These are phyloP conservation scores for Pascua sp. DNA, from an alignment of 1,284 basidiomycete species.

Conservation along the genomic window DNA sequence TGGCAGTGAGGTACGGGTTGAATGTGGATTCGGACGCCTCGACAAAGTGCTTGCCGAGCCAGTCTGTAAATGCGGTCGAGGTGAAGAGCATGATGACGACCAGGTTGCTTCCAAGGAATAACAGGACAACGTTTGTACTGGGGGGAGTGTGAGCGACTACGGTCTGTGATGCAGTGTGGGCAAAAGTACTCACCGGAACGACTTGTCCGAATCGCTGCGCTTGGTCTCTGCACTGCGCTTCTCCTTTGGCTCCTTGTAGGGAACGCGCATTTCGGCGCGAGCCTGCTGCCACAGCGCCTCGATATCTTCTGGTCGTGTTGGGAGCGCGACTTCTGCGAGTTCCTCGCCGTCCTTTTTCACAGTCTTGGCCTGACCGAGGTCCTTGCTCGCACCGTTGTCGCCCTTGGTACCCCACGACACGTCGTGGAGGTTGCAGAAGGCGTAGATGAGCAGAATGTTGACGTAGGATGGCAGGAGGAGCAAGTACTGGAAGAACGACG, in stretches of 20 bases:
- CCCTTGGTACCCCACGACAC: conserved; percentile 88
- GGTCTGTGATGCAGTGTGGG: no score
- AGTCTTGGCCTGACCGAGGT: conserved; percentile 83
- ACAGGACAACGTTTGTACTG: conserved; percentile 72
- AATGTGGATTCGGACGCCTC: conserved; percentile 55
- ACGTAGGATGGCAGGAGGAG: conserved; percentile 60
- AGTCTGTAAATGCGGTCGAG: conserved; percentile 63
- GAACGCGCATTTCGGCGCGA: conserved; percentile 60
- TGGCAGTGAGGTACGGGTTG: conserved; percentile 79
- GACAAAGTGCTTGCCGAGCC: conserved; percentile 50
- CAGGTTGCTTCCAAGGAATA: conserved; percentile 84
- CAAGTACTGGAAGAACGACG: conserved; percentile 60
- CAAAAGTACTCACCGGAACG: no score
- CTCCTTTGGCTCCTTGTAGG: conserved; percentile 61
- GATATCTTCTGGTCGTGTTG: conserved; percentile 75
- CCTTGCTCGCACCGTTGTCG: conserved; percentile 77
- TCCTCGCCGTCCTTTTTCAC: conserved; percentile 80
- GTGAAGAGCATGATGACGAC: conserved; percentile 78
- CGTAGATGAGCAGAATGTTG: conserved; percentile 67
- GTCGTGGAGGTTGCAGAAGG: conserved; percentile 80
- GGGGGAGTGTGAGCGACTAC: no score
- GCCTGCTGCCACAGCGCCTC: conserved; percentile 78
- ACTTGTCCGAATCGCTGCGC: conserved; percentile 62
- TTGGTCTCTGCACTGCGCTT: conserved; percentile 83
- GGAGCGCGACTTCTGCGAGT: conserved; percentile 71